Percentiles rank a stretch among this genome's conserved stretches.
phyloP scores from a whole-genome alignment of 1,139 yeast species.

The Suhomyces bolitotheri region DNA sequence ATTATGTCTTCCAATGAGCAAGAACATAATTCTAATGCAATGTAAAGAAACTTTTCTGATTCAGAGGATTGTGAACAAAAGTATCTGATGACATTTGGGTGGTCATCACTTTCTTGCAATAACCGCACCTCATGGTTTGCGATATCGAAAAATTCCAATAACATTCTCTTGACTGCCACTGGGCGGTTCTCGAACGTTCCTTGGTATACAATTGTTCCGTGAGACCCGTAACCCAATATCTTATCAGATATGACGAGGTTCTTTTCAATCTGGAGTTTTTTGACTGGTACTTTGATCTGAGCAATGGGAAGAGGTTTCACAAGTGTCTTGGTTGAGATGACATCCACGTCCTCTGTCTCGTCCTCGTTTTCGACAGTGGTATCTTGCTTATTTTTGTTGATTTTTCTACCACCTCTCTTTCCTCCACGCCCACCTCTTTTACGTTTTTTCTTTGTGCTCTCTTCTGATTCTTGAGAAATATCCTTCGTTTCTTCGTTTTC shows the following conservation, averaged over 20 bases:
- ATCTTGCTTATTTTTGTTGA: slow-evolving; percentile 47
- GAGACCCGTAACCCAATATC: slow-evolving; percentile 91
- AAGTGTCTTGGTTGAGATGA: slow-evolving; percentile 32
- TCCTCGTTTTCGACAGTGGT: slow-evolving; percentile 14
- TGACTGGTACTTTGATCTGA: slow-evolving; percentile 22
- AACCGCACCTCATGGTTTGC: slow-evolving; percentile 93
- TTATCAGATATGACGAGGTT: slow-evolving; percentile 68
- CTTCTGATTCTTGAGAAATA: slow-evolving; percentile 10
- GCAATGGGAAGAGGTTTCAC: slow-evolving; percentile 23
- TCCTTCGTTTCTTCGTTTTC: slow-evolving; percentile 2
- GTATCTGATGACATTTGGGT: slow-evolving; percentile 90
- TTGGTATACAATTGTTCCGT: slow-evolving; percentile 90
- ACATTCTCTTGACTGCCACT: slow-evolving; percentile 94
- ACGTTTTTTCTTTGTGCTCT: slow-evolving; percentile 42
- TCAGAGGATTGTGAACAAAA: slow-evolving; percentile 83
- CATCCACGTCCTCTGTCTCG: slow-evolving; percentile 17
- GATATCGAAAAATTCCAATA: slow-evolving; percentile 87
- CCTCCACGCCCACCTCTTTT: slow-evolving; percentile 92
- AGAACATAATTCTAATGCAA: slow-evolving; percentile 88
- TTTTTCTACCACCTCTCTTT: slow-evolving; percentile 49
- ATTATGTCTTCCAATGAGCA: slow-evolving; percentile 87
- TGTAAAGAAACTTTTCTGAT: slow-evolving; percentile 77
- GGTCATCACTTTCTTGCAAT: slow-evolving; percentile 93
- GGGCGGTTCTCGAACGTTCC: slow-evolving; percentile 91
- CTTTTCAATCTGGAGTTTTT: slow-evolving; percentile 47